Conservation (phyloP, 257 asterid genomes). For the Cynanchum wilfordii region DNA sequence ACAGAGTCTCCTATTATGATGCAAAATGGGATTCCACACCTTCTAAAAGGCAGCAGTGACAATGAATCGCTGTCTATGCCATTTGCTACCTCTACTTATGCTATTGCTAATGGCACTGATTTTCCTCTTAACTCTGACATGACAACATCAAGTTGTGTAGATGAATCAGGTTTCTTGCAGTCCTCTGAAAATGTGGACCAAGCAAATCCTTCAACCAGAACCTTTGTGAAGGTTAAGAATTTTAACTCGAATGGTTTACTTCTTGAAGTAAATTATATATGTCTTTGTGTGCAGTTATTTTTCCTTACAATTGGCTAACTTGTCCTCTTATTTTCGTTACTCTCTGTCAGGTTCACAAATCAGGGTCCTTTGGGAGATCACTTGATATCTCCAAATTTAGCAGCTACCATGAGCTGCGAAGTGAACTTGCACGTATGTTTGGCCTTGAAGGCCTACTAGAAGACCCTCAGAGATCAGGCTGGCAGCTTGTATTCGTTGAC, state of each 20-base stretch:
- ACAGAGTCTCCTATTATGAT: conserved; percentile 45
- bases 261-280: neutral
- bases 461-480: conserved; percentile 99
- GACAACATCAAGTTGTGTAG: conserved; percentile 78
- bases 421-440: conserved; percentile 90
- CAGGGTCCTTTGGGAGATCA: conserved; percentile 89
- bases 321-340: neutral
- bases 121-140: conserved; percentile 66
- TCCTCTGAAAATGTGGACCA: conserved; percentile 77
- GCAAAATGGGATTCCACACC: conserved; percentile 45
- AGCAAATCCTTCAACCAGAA: conserved; percentile 44
- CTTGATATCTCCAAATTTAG: conserved; percentile 88
- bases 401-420: conserved; percentile 86
- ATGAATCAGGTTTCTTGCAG: conserved; percentile 84
- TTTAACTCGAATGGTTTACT: neutral
- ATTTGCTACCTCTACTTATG: conserved; percentile 45
- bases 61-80: conserved; percentile 53
- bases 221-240: conserved; percentile 84
- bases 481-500: conserved; percentile 99
- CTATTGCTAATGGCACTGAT: conserved; percentile 42
- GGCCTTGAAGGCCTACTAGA: conserved; percentile 92
- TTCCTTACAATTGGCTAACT: neutral
- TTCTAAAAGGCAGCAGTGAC: conserved; percentile 35
- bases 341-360: conserved; percentile 72
- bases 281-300: neutral